phyloP scores from a whole-genome alignment of 495 filamentous ascomycete species.

The Podospora australis region DNA sequence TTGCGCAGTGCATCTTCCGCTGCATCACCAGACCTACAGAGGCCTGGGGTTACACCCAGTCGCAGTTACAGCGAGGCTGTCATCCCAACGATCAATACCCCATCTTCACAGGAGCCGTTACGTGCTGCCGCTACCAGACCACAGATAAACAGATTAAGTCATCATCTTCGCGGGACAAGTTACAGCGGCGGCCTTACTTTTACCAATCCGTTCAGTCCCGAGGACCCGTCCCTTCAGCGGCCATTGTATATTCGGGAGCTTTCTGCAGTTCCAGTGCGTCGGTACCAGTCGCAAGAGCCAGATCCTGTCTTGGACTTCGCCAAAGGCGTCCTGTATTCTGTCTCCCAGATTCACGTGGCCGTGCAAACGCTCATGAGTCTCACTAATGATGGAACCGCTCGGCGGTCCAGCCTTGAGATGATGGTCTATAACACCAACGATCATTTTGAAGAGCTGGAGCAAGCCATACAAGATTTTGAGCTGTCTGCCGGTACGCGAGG shows the following conservation, averaged over 20 bases:
- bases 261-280: conserved; percentile 75
- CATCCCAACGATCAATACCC: neutral
- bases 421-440: conserved; percentile 68
- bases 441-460: conserved; percentile 65
- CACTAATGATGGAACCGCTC: conserved; percentile 56
- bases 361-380: conserved; percentile 63
- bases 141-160: conserved; percentile 55
- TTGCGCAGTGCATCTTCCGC: conserved; percentile 74
- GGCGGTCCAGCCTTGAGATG: conserved; percentile 64
- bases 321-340: conserved; percentile 78
- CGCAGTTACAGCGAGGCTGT: neutral
- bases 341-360: conserved; percentile 67
- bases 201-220: conserved; percentile 57
- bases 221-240: conserved; percentile 42
- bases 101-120: neutral
- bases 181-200: conserved; percentile 45
- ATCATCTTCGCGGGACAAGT: conserved; percentile 63
- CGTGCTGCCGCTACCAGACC: neutral
- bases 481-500: conserved; percentile 46
- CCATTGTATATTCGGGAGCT: conserved; percentile 60
- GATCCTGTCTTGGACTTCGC: conserved; percentile 67
- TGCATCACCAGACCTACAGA: conserved; percentile 49
- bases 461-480: conserved; percentile 59
- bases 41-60: conserved; percentile 9
- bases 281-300: conserved; percentile 44